A percentile compares a stretch with the other conserved stretches of the same genome.
phyloP scores from a whole-genome alignment of 768 basidiomycete species.

The Boletus sp. region DNA sequence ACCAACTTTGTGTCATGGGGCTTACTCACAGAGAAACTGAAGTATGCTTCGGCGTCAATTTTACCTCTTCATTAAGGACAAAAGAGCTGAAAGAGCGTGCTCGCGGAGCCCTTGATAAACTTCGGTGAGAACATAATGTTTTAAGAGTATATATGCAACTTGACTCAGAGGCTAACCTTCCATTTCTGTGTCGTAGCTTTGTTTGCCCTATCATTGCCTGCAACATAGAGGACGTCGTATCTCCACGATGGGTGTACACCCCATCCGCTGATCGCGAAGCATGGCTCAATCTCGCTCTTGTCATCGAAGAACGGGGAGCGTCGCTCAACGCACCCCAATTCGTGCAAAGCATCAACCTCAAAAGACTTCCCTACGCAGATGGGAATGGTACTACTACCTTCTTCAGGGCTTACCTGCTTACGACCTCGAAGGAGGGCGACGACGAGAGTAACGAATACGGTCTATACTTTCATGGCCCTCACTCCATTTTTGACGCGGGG shows the following conservation, averaged over 20 bases:
- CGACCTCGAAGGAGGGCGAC: not conserved
- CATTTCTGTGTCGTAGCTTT: slow-evolving; percentile 2
- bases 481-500: slow-evolving; percentile 22
- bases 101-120: too few relatives aligned
- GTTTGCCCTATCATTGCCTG: slow-evolving; percentile 9
- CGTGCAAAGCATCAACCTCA: slow-evolving; percentile 13
- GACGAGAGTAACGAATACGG: not conserved
- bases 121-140: not conserved
- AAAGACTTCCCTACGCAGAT: slow-evolving; percentile 17
- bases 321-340: slow-evolving; percentile 19
- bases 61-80: not conserved
- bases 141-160: too few relatives aligned
- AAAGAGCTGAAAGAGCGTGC: too few relatives aligned
- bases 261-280: slow-evolving; percentile 21
- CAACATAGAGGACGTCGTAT: too few relatives aligned
- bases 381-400: not conserved
- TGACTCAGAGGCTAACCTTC: too few relatives aligned
- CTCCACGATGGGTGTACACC: not conserved
- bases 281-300: not conserved
- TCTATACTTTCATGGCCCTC: slow-evolving; percentile 23
- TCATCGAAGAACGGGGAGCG: slow-evolving; percentile 11
- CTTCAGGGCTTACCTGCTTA: slow-evolving; percentile 11
- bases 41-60: slow-evolving; percentile 17
- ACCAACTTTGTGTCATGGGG: not conserved
- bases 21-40: slow-evolving; percentile 11